phyloP scores from a whole-genome alignment of 768 basidiomycete genomes.

The Naganishia vaughanmartiniae region DNA sequence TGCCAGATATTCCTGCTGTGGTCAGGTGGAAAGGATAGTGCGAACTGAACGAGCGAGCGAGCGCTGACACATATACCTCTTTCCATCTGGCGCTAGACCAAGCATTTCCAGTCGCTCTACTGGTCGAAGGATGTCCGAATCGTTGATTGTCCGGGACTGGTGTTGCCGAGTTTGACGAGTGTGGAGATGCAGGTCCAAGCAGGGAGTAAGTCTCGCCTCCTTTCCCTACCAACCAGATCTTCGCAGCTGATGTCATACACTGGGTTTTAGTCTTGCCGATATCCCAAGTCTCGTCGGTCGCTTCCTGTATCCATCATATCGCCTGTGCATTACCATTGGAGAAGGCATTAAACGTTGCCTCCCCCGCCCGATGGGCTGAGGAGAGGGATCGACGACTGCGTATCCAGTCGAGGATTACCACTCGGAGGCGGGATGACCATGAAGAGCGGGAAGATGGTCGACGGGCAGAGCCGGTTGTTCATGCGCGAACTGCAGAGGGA shows the following conservation, averaged over 20 bases:
- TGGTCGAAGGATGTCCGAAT: constrained; percentile 72
- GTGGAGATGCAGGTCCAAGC: constrained; percentile 46
- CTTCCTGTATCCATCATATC: constrained; percentile 66
- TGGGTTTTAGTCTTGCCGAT: constrained; percentile 77
- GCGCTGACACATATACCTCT: neutral
- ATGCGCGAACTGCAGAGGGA: constrained; percentile 41
- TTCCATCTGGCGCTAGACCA: constrained; percentile 86
- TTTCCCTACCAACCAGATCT: neutral
- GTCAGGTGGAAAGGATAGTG: too few species aligned
- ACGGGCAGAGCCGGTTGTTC: constrained; percentile 54
- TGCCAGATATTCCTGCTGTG: too few species aligned
- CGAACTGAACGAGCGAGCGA: too few species aligned
- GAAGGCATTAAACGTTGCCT: constrained; percentile 61
- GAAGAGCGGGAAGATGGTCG: constrained; percentile 77
- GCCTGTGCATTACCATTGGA: constrained; percentile 74
- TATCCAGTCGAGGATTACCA: constrained; percentile 15
- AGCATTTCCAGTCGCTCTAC: constrained; percentile 97
- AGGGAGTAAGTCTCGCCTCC: constrained; percentile 40
- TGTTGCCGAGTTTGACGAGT: constrained; percentile 65
- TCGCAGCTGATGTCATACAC: constrained; percentile 57
- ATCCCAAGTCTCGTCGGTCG: constrained; percentile 69
- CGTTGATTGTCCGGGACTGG: constrained; percentile 96
- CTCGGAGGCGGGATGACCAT: constrained; percentile 34
- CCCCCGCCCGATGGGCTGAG: constrained; percentile 55
- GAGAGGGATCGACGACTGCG: constrained; percentile 36